Evolutionary conservation across 371 early-diverging fungal species (phyloP).

Genomic region (Haplosporangium sp.): DNA sequence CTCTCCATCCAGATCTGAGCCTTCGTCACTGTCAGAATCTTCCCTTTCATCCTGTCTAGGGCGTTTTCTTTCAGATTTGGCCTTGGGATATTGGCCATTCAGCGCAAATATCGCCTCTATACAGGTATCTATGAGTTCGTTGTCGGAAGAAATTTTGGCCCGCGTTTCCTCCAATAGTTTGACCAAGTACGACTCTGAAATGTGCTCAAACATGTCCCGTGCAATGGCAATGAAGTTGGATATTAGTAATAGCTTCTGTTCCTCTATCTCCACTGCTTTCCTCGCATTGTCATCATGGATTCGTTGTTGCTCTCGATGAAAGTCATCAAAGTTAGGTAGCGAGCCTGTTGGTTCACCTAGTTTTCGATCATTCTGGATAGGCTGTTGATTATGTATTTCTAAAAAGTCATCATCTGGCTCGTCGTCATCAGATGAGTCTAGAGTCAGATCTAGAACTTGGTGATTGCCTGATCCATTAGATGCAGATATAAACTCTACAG

Average conservation of each 20-base stretch:
- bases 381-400: neutral
- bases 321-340: conserved; percentile 20
- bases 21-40: neutral
- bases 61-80: conserved; percentile 29
- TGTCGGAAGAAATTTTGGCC: conserved; percentile 10
- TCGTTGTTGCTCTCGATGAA: conserved; percentile 23
- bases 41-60: conserved; percentile 8
- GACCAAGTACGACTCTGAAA: conserved; percentile 30
- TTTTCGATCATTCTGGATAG: neutral
- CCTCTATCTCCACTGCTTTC: conserved; percentile 12
- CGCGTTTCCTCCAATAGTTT: conserved; percentile 20
- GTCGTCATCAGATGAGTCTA: conserved; percentile 18
- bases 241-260: conserved; percentile 9
- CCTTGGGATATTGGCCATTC: conserved; percentile 36
- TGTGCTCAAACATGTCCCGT: conserved; percentile 38
- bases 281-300: conserved; percentile 2
- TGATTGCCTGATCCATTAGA: neutral
- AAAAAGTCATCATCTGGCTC: neutral
- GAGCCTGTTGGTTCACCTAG: neutral
- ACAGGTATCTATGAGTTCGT: conserved; percentile 37
- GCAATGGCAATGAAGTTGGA: conserved; percentile 39
- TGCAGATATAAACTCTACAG: neutral
- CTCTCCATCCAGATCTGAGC: conserved; percentile 12
- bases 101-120: conserved; percentile 31
- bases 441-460: conserved; percentile 11